Percentiles rank a stretch among this genome's conserved stretches.
Conservation (phyloP, 768 basidiomycete genomes). For the Suillus brevipes region DNA sequence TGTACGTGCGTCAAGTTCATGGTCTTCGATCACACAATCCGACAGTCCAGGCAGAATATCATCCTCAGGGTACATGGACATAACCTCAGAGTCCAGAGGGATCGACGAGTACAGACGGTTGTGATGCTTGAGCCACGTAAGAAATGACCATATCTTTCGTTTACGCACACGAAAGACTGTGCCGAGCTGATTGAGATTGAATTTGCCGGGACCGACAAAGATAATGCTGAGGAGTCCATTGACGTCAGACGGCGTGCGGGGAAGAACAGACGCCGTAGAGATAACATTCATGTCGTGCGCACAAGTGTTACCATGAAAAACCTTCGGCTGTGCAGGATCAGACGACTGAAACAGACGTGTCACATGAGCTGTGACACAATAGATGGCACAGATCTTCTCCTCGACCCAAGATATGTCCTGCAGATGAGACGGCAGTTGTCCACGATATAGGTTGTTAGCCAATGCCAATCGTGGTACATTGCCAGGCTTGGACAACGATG, state of each 20-base stretch:
- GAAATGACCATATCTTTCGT: neutral
- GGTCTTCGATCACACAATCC: constrained; percentile 19
- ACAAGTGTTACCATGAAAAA: constrained; percentile 36
- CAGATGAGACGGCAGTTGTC: too few species aligned
- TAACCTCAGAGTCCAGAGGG: neutral
- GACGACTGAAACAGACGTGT: constrained; percentile 25
- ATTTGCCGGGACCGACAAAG: constrained; percentile 29
- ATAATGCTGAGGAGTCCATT: constrained; percentile 28
- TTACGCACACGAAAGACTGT: neutral
- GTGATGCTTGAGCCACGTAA: constrained; percentile 2
- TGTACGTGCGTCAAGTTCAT: neutral
- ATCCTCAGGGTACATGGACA: constrained; percentile 6
- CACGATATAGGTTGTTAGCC: too few species aligned
- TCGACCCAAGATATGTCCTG: constrained; percentile 23
- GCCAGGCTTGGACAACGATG: too few species aligned
- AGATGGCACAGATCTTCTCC: constrained; percentile 31
- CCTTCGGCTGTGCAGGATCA: constrained; percentile 20
- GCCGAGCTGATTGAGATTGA: neutral
- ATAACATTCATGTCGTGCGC: constrained; percentile 34
- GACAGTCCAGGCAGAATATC: neutral
- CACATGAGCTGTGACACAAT: constrained; percentile 28
- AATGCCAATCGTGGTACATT: too few species aligned
- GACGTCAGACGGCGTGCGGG: constrained; percentile 26
- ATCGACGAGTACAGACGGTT: constrained; percentile 7
- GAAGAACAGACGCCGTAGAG: constrained; percentile 29